Conservation (phyloP, 2,329 filamentous ascomycete species). For the Dothistroma septosporum region DNA sequence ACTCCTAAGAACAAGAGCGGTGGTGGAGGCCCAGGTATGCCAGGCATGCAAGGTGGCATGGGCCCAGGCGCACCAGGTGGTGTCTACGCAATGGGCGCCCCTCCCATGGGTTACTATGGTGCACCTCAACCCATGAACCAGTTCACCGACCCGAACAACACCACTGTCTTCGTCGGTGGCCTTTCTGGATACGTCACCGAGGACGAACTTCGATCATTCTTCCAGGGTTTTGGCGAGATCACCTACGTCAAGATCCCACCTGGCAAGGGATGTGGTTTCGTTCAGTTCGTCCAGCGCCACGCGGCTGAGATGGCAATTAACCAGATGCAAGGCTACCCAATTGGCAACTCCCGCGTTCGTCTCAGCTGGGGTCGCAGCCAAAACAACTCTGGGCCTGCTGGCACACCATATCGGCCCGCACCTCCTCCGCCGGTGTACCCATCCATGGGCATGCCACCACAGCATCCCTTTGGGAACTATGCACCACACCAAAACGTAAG, state of each 20-base stretch:
- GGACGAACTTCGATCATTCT: slow-evolving; percentile 99
- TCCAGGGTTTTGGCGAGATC: slow-evolving; percentile 98
- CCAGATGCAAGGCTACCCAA: slow-evolving; percentile 99
- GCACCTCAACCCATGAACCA: slow-evolving; percentile 90
- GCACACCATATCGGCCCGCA: slow-evolving; percentile 93
- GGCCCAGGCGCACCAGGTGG: slow-evolving; percentile 47
- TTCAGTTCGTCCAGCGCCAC: slow-evolving; percentile 98
- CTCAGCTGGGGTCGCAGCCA: slow-evolving; percentile 96
- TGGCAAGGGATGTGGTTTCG: slow-evolving; percentile 97
- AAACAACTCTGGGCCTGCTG: slow-evolving; percentile 96
- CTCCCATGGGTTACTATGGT: slow-evolving; percentile 64
- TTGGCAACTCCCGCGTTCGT: slow-evolving; percentile 95
- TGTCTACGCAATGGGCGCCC: slow-evolving; percentile 67
- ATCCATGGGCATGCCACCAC: slow-evolving; percentile 60
- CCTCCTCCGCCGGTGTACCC: slow-evolving; percentile 73
- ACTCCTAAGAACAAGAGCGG: slow-evolving; percentile 86
- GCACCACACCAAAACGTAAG: slow-evolving; percentile 60
- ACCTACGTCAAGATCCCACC: slow-evolving; percentile 99
- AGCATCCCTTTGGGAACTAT: slow-evolving; percentile 61
- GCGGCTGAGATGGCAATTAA: slow-evolving; percentile 99
- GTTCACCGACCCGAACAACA: slow-evolving; percentile 99
- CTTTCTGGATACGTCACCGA: slow-evolving; percentile 97
- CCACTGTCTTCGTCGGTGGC: slow-evolving; percentile 95
- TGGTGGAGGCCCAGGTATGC: slow-evolving; percentile 46
- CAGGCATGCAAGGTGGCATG: slow-evolving; percentile 53